Evolutionary conservation across 305 asterid species (phyloP).

Genomic region (Fraxinus platypoda): DNA sequence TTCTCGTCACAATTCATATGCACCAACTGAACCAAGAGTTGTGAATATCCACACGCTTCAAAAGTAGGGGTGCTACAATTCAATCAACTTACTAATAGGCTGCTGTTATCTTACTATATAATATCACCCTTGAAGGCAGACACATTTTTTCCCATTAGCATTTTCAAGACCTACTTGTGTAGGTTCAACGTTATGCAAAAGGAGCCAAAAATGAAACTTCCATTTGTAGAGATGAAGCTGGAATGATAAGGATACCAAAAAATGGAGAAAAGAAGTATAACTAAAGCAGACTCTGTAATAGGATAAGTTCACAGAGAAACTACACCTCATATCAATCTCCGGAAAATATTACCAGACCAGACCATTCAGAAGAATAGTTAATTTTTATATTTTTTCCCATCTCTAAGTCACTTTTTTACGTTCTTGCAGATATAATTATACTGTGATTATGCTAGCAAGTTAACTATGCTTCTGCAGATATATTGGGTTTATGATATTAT

Average conservation of each 20-base stretch:
- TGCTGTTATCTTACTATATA: neutral
- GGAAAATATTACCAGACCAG: too few relatives aligned
- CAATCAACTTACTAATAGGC: neutral
- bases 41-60: neutral
- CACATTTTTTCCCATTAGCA: neutral
- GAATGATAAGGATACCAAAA: neutral
- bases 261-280: neutral
- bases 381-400: too few relatives aligned
- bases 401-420: too few relatives aligned
- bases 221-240: neutral
- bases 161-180: neutral
- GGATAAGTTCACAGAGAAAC: too few relatives aligned
- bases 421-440: too few relatives aligned
- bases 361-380: too few relatives aligned
- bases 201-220: neutral
- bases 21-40: neutral
- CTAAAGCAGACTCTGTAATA: neutral
- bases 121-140: neutral
- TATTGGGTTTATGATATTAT: too few relatives aligned
- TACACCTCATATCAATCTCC: too few relatives aligned
- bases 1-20: neutral
- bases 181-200: neutral
- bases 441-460: too few relatives aligned
- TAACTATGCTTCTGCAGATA: too few relatives aligned
- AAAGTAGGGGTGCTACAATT: neutral